Percentiles rank a stretch among this genome's conserved stretches.
phyloP scores from a whole-genome alignment of 805 yeast genomes.

The Jamesozyma gamospora region DNA sequence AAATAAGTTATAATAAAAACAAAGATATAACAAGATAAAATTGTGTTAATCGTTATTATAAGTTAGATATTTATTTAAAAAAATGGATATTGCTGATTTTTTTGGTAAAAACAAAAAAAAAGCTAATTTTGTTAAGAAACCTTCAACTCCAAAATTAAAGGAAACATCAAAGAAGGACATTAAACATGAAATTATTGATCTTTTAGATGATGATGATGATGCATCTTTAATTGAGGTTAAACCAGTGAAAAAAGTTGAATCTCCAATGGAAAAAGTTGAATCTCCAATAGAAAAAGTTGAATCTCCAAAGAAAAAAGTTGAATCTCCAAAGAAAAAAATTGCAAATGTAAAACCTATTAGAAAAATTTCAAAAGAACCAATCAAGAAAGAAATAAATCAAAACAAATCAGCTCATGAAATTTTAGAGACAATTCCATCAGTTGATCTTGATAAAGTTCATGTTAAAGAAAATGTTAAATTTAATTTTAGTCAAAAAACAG shows the following conservation, averaged over 20 bases:
- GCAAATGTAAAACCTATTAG: neutral
- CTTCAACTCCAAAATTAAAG: neutral
- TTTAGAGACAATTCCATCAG: constrained; percentile 61
- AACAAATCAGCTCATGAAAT: constrained; percentile 19
- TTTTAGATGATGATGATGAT: constrained; percentile 21
- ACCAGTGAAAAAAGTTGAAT: neutral
- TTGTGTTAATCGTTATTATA: no score
- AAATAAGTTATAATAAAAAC: no score
- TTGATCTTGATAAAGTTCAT: constrained; percentile 44
- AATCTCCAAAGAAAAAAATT: no score
- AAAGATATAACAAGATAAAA: no score
- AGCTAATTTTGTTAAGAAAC: neutral
- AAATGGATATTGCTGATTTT: constrained; percentile 31
- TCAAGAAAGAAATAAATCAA: neutral
- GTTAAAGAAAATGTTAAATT: constrained; percentile 45
- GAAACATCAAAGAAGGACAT: constrained; percentile 7
- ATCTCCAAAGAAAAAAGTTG: no score
- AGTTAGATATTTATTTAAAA: no score
- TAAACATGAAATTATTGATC: constrained; percentile 19
- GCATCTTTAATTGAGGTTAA: constrained; percentile 3
- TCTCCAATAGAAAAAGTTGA: neutral
- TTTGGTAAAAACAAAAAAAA: constrained; percentile 22
- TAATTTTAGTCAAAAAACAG: constrained; percentile 40
- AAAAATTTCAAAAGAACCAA: neutral
- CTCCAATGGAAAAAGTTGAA: neutral